These are phyloP conservation scores for Nigrospora osmanthi DNA, from an alignment of 2,329 filamentous ascomycete species.

Conservation along the genomic window DNA sequence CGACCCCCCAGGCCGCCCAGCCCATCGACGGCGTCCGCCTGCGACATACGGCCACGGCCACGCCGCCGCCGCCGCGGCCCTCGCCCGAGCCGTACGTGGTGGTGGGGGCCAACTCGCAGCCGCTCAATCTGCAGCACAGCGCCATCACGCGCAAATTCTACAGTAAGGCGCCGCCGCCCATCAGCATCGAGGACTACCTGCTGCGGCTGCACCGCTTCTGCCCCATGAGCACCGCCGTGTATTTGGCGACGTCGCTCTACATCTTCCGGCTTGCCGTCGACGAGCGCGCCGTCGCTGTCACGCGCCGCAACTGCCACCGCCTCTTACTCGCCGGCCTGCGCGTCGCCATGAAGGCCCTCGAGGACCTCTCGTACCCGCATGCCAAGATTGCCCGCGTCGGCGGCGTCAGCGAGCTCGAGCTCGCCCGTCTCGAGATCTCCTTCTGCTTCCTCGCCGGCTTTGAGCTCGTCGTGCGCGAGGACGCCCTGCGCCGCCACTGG, in stretches of 20 bases:
- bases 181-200: slow-evolving; percentile 78
- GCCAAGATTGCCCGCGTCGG: slow-evolving; percentile 78
- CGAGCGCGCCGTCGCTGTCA: slow-evolving; percentile 73
- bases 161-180: slow-evolving; percentile 77
- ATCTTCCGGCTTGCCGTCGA: slow-evolving; percentile 75
- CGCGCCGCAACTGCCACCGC: slow-evolving; percentile 77
- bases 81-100: slow-evolving; percentile 47
- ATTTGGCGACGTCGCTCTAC: slow-evolving; percentile 81
- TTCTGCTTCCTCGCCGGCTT: slow-evolving; percentile 85
- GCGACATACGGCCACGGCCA: slow-evolving; percentile 22
- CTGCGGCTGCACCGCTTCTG: slow-evolving; percentile 83
- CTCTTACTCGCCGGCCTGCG: slow-evolving; percentile 76
- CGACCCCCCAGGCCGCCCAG: slow-evolving; percentile 14
- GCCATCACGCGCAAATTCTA: slow-evolving; percentile 91
- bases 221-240: slow-evolving; percentile 88
- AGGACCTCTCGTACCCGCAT: slow-evolving; percentile 85
- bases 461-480: slow-evolving; percentile 59
- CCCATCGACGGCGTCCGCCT: slow-evolving; percentile 49
- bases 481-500: slow-evolving; percentile 57
- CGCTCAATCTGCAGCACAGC: slow-evolving; percentile 69
- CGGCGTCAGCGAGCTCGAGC: slow-evolving; percentile 73
- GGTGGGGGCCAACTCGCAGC: slow-evolving; percentile 62
- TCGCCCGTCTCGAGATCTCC: slow-evolving; percentile 80
- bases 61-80: slow-evolving; percentile 17
- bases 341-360: slow-evolving; percentile 90